Evolutionary conservation across 805 yeast species (phyloP), one percentile per base, ranked within the genome.

Genomic region (Candida palmyrensis): DNA sequence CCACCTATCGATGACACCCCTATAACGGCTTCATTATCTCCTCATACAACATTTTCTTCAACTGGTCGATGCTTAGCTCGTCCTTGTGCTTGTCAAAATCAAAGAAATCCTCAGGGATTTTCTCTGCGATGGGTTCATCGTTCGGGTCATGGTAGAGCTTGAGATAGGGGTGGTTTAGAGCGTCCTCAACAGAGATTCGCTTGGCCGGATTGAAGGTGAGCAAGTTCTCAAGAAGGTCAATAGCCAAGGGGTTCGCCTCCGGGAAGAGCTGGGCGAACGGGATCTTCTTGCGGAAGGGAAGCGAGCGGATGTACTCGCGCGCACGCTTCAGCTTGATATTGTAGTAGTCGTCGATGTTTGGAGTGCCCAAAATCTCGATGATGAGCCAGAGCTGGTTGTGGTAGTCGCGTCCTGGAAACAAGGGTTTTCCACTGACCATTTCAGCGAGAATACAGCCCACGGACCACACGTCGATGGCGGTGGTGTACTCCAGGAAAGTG

Each of bases 401-500:
- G 57, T 90, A 92, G 61, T 90, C 97, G 39, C 84, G 76, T 6
- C 97, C 97, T 3, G 96, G 96, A 57, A 90, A 90, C 27, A 90
- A 61, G 8, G 97, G 97, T 48, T 79, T 69, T 8, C 95, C 92
- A 26, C 81, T 70, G 16, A 90, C 63, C 75, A 90, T 74, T 54
- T 90, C 97, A 0, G 96, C 97, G 36, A 90, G 65, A 24, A 90
- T 90, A 59, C 97, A 90, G 4, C 97, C 97, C 15, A 88, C 95
- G 2, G 95, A 82, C 97, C 97, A 90, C 20, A 90, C 78, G 59
- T 90, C 97, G 50, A 90, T 90, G 22, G 96, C 96, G 24, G 90
- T 84, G 17, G 96, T 84, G 62, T 90, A 90, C 49, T 83, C 86
- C 42, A 88, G 90, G 48, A 89, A 87, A 10, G 96, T 87, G 31